These are phyloP conservation scores for Thuidium tamariscinum DNA, from an alignment of 225 moss, liverwort and hornwort species.

Conservation along the genomic window DNA sequence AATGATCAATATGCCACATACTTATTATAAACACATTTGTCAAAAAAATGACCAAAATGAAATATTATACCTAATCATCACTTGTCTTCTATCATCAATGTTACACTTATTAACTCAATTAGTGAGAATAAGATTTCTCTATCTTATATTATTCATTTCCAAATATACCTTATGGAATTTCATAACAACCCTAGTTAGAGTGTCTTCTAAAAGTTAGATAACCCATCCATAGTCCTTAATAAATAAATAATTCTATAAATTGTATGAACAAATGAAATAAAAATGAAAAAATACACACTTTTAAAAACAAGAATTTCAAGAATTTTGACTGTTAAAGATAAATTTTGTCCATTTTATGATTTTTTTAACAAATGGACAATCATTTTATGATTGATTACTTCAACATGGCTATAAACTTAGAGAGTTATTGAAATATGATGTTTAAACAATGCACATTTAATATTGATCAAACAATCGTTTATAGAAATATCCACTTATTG, in stretches of 20 bases:
- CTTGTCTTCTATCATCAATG: not conserved
- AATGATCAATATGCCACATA: not conserved
- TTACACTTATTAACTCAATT: accelerated
- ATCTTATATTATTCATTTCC: not conserved
- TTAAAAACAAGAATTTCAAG: too few relatives aligned
- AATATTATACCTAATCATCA: not conserved
- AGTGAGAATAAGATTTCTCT: not conserved
- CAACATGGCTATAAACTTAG: too few relatives aligned
- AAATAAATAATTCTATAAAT: not conserved
- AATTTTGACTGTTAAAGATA: not conserved
- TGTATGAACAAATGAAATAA: accelerated
- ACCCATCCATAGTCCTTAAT: not conserved
- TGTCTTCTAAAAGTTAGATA: accelerated
- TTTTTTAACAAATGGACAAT: too few relatives aligned
- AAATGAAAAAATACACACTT: not conserved
- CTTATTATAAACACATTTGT: not conserved
- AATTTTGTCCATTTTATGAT: too few relatives aligned
- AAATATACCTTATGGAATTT: not conserved
- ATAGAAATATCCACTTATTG: too few relatives aligned
- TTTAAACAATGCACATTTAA: not conserved
- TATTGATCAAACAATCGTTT: not conserved
- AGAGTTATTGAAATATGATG: too few relatives aligned
- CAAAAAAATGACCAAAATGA: not conserved
- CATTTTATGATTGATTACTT: too few relatives aligned
- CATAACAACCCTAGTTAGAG: not conserved